Conservation (phyloP, 352 stramenopile genomes). For the Phytopythium oedochilum region DNA sequence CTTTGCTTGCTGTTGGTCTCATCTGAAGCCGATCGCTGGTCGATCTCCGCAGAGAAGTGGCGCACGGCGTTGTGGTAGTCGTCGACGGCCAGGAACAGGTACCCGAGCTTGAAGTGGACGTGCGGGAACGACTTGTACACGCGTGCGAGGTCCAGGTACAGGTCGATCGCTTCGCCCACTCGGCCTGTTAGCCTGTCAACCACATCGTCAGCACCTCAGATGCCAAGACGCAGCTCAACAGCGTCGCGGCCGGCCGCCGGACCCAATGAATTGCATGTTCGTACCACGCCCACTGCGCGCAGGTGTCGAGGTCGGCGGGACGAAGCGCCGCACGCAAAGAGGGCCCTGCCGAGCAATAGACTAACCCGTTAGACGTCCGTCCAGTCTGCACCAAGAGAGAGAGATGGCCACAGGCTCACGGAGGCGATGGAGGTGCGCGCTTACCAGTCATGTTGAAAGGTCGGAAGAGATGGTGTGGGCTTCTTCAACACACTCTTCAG, state of each 20-base stretch:
- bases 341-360: not conserved
- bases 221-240: no score
- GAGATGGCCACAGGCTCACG: no score
- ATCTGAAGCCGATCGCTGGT: not conserved
- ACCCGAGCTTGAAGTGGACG: constrained; percentile 57
- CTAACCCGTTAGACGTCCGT: not conserved
- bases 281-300: constrained; percentile 46
- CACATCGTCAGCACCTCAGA: not conserved
- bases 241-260: no score
- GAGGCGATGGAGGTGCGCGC: no score
- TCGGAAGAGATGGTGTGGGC: no score
- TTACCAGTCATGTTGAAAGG: no score
- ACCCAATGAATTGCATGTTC: constrained; percentile 4
- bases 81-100: constrained; percentile 28
- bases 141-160: constrained; percentile 36
- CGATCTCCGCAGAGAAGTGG: constrained; percentile 41
- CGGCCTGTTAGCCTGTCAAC: constrained; percentile 31
- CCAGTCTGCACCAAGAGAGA: no score
- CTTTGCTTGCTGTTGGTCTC: not conserved
- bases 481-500: no score
- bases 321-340: not conserved
- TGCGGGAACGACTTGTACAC: constrained; percentile 32
- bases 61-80: constrained; percentile 23
- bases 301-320: constrained; percentile 33
- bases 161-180: constrained; percentile 38